phyloP scores from a whole-genome alignment of 2,329 filamentous ascomycete genomes.

The Colletotrichum abscissum region DNA sequence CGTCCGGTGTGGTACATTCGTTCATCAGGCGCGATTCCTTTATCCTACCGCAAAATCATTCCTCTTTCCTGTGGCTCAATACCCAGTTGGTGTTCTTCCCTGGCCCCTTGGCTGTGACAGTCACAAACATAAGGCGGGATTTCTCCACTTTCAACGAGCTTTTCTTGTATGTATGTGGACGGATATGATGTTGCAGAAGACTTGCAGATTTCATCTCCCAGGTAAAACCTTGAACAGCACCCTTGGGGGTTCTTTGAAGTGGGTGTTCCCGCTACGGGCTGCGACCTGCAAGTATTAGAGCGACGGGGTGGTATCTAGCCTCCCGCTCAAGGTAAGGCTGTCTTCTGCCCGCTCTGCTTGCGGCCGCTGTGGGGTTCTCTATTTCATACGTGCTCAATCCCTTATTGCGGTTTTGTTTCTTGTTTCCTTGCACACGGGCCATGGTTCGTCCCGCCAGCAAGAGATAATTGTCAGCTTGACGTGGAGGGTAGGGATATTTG shows the following conservation, averaged over 20 bases:
- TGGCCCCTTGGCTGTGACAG: background rate
- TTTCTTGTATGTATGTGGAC: constrained; percentile 5
- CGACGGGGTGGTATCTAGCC: constrained; percentile 13
- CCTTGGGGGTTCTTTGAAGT: background rate
- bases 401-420: background rate
- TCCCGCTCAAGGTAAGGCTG: constrained; percentile 31
- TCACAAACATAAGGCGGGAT: constrained; percentile 14
- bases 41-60: background rate
- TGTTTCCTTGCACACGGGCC: constrained; percentile 16
- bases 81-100: background rate
- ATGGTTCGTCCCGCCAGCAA: constrained; percentile 49
- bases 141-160: constrained; percentile 17
- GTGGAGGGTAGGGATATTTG: background rate
- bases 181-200: constrained; percentile 9
- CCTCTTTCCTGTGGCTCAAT: background rate
- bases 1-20: background rate
- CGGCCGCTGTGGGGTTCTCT: constrained; percentile 50
- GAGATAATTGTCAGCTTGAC: constrained; percentile 47
- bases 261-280: constrained; percentile 13
- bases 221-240: constrained; percentile 20
- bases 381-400: constrained; percentile 24
- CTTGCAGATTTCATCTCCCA: constrained; percentile 18
- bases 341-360: constrained; percentile 39
- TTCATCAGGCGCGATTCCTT: background rate
- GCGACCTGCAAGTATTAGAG: background rate